phyloP scores from a whole-genome alignment of 495 filamentous ascomycete genomes.

The Trypethelium eluteriae region DNA sequence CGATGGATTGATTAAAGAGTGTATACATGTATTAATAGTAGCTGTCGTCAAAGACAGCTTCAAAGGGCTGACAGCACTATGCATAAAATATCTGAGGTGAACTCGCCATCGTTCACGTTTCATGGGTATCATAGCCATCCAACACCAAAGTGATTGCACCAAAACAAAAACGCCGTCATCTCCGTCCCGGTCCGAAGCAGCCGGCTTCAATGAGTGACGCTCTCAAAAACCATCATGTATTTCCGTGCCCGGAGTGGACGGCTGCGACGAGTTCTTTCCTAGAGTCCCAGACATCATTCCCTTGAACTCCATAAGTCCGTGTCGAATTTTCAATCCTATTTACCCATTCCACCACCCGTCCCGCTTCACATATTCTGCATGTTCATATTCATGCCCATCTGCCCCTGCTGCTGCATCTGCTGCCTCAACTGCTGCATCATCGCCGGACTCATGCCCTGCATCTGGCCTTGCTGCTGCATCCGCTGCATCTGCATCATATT shows the following conservation, averaged over 20 bases:
- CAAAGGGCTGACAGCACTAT: neutral
- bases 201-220: too few relatives aligned
- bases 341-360: conserved; percentile 6
- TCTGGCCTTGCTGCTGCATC: conserved; percentile 1
- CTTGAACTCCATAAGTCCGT: neutral
- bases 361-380: conserved; percentile 12
- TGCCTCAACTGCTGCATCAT: conserved; percentile 16
- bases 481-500: conserved; percentile 19
- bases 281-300: neutral
- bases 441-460: conserved; percentile 9
- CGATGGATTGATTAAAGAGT: neutral
- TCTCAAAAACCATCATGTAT: too few relatives aligned
- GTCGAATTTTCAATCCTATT: neutral
- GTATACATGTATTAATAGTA: neutral
- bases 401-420: conserved; percentile 15
- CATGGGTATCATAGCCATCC: conserved; percentile 1
- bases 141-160: neutral
- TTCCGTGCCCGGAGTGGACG: too few relatives aligned
- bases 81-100: neutral
- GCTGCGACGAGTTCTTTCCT: neutral
- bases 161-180: neutral
- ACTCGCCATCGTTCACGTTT: neutral
- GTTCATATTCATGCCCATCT: neutral
- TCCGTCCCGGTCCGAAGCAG: too few relatives aligned
- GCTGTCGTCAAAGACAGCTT: too few relatives aligned